Conservation (phyloP, 768 basidiomycete species). For the Boletus edulis region DNA sequence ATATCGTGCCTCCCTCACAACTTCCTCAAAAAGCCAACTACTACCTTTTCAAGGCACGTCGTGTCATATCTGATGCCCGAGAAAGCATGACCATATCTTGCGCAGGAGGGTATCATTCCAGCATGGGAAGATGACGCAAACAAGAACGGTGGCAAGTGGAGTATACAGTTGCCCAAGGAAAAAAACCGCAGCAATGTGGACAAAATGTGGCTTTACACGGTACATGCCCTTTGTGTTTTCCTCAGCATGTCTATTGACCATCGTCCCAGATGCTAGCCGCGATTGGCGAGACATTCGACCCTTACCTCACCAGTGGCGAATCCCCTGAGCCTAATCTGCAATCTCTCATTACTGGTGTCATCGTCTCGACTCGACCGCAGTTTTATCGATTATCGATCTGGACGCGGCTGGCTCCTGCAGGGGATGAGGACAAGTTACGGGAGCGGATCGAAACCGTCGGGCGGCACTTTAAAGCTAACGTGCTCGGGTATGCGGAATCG, state of each 20-base stretch:
- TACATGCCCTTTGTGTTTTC: conserved; percentile 32
- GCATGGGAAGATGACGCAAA: conserved; percentile 98
- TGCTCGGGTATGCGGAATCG: conserved; percentile 77
- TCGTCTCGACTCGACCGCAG: conserved; percentile 89
- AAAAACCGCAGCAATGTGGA: conserved; percentile 85
- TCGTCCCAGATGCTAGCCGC: conserved; percentile 90
- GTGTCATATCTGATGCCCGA: background rate
- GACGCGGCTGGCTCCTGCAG: conserved; percentile 80
- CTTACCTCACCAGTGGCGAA: conserved; percentile 58
- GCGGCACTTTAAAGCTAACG: conserved; percentile 86
- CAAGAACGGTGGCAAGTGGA: conserved; percentile 98
- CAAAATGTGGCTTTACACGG: conserved; percentile 98
- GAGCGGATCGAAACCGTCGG: conserved; percentile 85
- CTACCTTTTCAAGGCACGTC: conserved; percentile 91
- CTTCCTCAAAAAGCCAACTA: conserved; percentile 98
- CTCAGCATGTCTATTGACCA: background rate
- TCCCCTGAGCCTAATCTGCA: conserved; percentile 41
- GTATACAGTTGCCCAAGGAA: conserved; percentile 94
- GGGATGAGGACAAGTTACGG: conserved; percentile 56
- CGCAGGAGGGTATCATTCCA: conserved; percentile 90
- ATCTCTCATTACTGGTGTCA: conserved; percentile 87
- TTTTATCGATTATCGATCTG: conserved; percentile 98
- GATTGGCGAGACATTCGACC: conserved; percentile 98
- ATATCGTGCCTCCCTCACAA: conserved; percentile 92
- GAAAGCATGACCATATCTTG: conserved; percentile 3